Base-by-base conservation (phyloP, 352 stramenopile genomes). In the Phytophthora quininea region DNA sequence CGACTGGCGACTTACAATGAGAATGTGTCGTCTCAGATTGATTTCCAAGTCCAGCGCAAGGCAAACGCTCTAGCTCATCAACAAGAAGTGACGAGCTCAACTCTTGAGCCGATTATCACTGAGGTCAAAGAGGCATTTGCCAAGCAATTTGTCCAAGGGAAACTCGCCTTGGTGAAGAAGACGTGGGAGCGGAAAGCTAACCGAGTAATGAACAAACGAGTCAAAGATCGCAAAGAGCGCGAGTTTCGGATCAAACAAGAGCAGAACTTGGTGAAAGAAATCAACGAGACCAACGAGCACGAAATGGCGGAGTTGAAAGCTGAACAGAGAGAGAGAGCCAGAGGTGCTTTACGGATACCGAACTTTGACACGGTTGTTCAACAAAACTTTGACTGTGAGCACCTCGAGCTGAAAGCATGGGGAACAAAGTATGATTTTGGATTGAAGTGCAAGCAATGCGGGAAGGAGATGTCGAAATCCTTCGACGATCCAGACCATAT, bases 1-100 rank as follows among this genome's bases (percentile, higher is more conserved):
- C 74, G 84, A 3, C 58, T 78, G 1, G 85, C 82, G 5, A 90
- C 83, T 0, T 94, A 94, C 69, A 91, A 90, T 40, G 80, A 90
- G 37, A 70, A 65, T 55, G 49, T 93, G 0, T 84, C 82, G 4
- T 74, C 79, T 3, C 80, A 93, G 31, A 77, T 94, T 27, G 86
- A 94, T 11, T 86, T 90, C 24, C 77, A 87, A 37, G 81, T 88
- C 4, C 72, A 90, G 40, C 76, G 86, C 0, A 74, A 74, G 19
- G 33, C 76, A 0, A 85, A 84, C 14, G 54, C 67, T 9, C 19
- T 81, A 0, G 58, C 51, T 19, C 69, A 85, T n/a, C 51, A 71
- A 33, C 4, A 40, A 8, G 29, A 10, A 6, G 27, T 27, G 3
- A n/a, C 37, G 27, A 42, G 52, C 9, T 4, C 19, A 29, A 33